Evolutionary conservation across 2,329 filamentous ascomycete species (phyloP).

Genomic region (Xylaria sp.): DNA sequence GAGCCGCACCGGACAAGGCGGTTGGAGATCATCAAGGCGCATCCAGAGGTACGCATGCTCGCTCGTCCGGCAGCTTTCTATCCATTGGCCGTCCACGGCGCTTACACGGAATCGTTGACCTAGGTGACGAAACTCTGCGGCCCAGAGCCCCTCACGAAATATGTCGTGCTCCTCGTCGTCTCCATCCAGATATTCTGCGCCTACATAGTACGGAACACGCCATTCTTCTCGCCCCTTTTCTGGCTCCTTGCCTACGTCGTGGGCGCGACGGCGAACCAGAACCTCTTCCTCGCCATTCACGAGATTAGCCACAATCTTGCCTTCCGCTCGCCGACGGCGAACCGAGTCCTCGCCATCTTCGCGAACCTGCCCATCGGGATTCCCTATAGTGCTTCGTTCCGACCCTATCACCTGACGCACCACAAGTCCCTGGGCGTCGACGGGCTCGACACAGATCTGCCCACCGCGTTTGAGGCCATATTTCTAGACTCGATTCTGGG

Average conservation of each 20-base stretch:
- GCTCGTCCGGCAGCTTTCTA: background rate
- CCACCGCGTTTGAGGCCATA: conserved; percentile 88
- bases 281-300: conserved; percentile 97
- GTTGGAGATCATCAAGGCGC: conserved; percentile 95
- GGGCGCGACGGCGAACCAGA: conserved; percentile 96
- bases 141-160: conserved; percentile 95
- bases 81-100: conserved; percentile 11
- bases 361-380: conserved; percentile 96
- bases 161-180: conserved; percentile 86
- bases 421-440: conserved; percentile 98
- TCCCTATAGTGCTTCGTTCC: conserved; percentile 95
- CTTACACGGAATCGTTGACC: conserved; percentile 17
- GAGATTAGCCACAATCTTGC: conserved; percentile 98
- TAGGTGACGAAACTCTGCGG: conserved; percentile 97
- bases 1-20: conserved; percentile 93
- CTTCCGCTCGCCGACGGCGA: conserved; percentile 82
- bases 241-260: conserved; percentile 89
- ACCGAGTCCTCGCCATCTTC: conserved; percentile 88
- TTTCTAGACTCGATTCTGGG: conserved; percentile 95
- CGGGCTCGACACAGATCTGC: conserved; percentile 94
- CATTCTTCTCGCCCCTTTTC: conserved; percentile 86
- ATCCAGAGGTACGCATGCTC: conserved; percentile 78
- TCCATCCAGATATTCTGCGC: conserved; percentile 82
- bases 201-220: conserved; percentile 78
- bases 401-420: conserved; percentile 97